Conservation (phyloP, 2,329 filamentous ascomycete species). For the Zarea fungicola region DNA sequence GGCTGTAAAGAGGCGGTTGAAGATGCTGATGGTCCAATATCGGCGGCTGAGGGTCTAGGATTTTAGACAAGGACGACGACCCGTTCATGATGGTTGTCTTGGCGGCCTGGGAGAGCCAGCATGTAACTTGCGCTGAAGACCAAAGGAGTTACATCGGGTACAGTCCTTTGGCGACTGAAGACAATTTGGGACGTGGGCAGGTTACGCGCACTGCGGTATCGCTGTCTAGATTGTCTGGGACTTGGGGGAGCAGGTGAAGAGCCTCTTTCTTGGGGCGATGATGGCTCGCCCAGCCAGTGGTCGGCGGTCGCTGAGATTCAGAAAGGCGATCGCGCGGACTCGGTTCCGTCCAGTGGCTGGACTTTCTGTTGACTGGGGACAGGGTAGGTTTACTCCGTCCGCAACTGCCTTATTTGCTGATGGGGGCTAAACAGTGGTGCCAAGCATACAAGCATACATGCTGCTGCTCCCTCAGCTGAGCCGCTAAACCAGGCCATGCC, state of each 20-base stretch:
- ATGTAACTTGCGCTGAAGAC: background rate
- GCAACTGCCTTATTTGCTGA: no score
- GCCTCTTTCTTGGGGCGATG: no score
- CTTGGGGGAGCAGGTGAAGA: no score
- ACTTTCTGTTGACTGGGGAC: background rate
- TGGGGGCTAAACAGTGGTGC: no score
- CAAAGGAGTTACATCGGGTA: constrained; percentile 3
- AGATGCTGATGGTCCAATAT: constrained; percentile 2
- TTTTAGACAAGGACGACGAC: constrained; percentile 9
- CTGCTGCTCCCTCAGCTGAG: no score
- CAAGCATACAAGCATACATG: no score
- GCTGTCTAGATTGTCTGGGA: no score
- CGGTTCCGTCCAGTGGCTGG: background rate
- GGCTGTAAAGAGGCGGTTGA: background rate
- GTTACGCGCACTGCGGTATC: no score
- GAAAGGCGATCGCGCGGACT: constrained; percentile 3
- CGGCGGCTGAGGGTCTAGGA: constrained; percentile 9
- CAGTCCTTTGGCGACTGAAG: background rate
- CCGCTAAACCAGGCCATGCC: no score
- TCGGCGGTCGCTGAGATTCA: background rate
- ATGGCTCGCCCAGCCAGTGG: no score
- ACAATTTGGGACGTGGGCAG: no score
- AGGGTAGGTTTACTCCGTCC: no score
- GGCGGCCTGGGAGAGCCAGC: background rate
- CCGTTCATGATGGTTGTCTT: constrained; percentile 9